Conservation (phyloP, 2,329 filamentous ascomycete genomes). For the Alternaria angustiovoidea region DNA sequence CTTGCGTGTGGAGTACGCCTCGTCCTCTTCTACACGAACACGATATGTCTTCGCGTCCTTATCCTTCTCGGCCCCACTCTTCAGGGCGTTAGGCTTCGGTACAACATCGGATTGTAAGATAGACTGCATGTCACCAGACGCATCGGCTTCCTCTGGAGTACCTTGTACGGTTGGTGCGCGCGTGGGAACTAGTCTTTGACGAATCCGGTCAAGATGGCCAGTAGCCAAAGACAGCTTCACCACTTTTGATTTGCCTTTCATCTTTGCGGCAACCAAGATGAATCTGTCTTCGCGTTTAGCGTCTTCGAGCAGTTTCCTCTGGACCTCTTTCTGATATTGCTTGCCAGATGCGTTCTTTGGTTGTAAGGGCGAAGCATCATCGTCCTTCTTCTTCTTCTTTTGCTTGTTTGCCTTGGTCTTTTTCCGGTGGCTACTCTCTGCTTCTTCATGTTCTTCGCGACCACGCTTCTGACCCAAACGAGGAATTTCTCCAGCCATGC, state of each 20-base stretch:
- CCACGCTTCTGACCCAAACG: slow-evolving; percentile 44
- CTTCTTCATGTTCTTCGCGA: slow-evolving; percentile 39
- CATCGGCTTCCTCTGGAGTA: slow-evolving; percentile 37
- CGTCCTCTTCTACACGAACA: slow-evolving; percentile 51
- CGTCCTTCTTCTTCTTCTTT: slow-evolving; percentile 48
- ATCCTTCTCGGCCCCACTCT: slow-evolving; percentile 32
- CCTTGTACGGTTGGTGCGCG: slow-evolving; percentile 24
- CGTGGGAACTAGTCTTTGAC: slow-evolving; percentile 41
- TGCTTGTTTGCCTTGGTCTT: slow-evolving; percentile 35
- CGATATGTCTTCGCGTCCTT: slow-evolving; percentile 48
- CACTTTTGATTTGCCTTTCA: slow-evolving; percentile 56
- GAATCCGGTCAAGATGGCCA: slow-evolving; percentile 48
- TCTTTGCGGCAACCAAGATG: slow-evolving; percentile 56
- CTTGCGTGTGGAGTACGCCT: slow-evolving; percentile 49
- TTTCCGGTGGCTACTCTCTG: slow-evolving; percentile 26
- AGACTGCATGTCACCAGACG: slow-evolving; percentile 27
- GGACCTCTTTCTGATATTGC: slow-evolving; percentile 58
- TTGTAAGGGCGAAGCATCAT: slow-evolving; percentile 43
- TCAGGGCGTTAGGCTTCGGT: slow-evolving; percentile 23
- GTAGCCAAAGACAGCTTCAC: slow-evolving; percentile 52
- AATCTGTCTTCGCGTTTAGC: slow-evolving; percentile 55
- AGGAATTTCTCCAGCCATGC: slow-evolving; percentile 38
- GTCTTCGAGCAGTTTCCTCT: slow-evolving; percentile 54
- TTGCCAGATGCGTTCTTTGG: slow-evolving; percentile 55
- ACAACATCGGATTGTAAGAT: slow-evolving; percentile 51